phyloP scores from a whole-genome alignment of 495 filamentous ascomycete species.

The Hyphodiscus hymeniophilus region DNA sequence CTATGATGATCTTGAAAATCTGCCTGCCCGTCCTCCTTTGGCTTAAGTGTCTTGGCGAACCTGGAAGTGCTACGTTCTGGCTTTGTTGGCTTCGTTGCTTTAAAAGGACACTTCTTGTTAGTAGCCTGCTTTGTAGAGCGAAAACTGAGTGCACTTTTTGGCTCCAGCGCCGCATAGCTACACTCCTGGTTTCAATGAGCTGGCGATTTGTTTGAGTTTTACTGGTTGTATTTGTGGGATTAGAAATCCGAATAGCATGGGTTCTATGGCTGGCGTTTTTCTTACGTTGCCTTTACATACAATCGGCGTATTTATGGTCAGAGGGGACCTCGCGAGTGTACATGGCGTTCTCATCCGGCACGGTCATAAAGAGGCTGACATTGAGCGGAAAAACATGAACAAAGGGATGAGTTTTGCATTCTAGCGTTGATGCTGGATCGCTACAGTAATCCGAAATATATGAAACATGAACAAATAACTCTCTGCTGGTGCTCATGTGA shows the following conservation, averaged over 20 bases:
- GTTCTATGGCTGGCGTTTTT: slow-evolving; percentile 5
- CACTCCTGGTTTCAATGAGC: too few species aligned
- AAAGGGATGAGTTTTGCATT: too few species aligned
- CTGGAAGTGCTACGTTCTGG: not conserved
- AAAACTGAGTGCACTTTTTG: too few species aligned
- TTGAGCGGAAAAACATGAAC: not conserved
- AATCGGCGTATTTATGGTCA: slow-evolving; percentile 3
- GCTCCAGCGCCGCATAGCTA: too few species aligned
- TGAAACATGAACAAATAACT: too few species aligned
- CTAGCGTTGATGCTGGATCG: too few species aligned
- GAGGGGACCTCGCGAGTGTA: not conserved
- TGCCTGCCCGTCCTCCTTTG: slow-evolving; percentile 7
- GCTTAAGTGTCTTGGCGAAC: not conserved
- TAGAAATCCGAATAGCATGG: slow-evolving; percentile 4
- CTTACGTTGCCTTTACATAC: slow-evolving; percentile 2
- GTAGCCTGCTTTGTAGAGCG: too few species aligned
- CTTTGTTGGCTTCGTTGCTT: not conserved
- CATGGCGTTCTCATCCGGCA: slow-evolving; percentile 10
- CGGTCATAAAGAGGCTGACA: not conserved
- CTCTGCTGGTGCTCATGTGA: too few species aligned
- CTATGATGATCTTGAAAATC: slow-evolving; percentile 63
- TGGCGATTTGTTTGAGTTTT: not conserved
- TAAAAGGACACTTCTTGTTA: too few species aligned
- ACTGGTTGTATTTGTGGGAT: not conserved
- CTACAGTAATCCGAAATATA: too few species aligned